These are phyloP conservation scores for Pleurozium schreberi DNA, from an alignment of 225 moss, liverwort and hornwort species.

Conservation along the genomic window DNA sequence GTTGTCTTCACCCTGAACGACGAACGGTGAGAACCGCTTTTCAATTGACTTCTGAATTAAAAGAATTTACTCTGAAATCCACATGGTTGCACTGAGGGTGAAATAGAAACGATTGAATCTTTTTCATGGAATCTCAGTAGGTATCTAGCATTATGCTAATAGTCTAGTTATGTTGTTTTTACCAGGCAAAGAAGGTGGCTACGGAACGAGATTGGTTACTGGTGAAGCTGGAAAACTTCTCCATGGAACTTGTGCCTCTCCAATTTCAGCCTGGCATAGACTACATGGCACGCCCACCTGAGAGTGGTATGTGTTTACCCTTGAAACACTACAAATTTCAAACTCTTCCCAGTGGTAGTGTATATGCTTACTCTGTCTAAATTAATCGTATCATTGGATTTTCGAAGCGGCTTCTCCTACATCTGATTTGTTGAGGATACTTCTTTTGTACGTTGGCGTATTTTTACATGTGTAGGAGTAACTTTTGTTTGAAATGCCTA, in stretches of 20 bases:
- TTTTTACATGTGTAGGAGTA: not conserved
- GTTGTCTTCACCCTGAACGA: not conserved
- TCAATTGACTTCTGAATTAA: not conserved
- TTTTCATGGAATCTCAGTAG: not conserved
- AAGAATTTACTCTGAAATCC: not conserved
- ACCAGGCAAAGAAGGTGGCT: constrained; percentile 34
- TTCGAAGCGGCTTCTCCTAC: not conserved
- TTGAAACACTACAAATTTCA: not conserved
- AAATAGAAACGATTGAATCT: not conserved
- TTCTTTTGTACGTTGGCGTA: not conserved
- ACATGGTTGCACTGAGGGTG: not conserved
- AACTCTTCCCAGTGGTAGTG: not conserved
- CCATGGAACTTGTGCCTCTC: constrained; percentile 32
- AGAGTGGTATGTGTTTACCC: constrained; percentile 27
- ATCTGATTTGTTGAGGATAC: not conserved
- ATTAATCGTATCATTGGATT: not conserved
- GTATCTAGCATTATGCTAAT: not conserved
- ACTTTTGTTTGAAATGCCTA: not conserved
- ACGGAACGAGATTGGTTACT: constrained; percentile 39
- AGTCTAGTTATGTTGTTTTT: not conserved
- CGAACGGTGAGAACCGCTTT: not conserved
- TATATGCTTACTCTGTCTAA: not conserved
- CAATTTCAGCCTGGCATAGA: constrained; percentile 48
- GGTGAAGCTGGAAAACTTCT: constrained; percentile 43
- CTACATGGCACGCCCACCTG: constrained; percentile 43